Conservation (phyloP, 2,329 filamentous ascomycete species). For the Ophiostoma sp. region DNA sequence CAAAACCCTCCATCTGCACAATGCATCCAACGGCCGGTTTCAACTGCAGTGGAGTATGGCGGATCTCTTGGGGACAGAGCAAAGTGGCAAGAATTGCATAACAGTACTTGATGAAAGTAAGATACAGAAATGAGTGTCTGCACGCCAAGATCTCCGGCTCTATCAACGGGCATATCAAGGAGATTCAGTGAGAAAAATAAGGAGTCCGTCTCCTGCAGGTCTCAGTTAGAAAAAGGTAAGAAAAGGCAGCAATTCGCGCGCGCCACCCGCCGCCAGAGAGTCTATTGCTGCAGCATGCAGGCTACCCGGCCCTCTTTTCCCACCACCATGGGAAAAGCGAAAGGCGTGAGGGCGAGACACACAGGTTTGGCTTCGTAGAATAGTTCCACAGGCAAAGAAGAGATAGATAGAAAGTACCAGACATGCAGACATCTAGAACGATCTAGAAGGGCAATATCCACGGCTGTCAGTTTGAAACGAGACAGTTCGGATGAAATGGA, state of each 20-base stretch:
- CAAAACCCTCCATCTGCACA: background rate
- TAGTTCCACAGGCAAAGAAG: background rate
- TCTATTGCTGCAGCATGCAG: constrained; percentile 8
- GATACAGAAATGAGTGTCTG: background rate
- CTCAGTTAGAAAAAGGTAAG: background rate
- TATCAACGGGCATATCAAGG: background rate
- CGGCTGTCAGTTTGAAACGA: background rate
- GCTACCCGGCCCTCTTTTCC: constrained; percentile 4
- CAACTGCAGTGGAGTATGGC: background rate
- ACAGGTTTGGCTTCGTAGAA: background rate
- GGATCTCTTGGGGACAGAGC: background rate
- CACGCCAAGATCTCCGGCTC: background rate
- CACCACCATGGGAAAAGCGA: background rate
- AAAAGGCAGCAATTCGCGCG: constrained; percentile 11
- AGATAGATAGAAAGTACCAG: background rate
- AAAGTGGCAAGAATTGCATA: background rate
- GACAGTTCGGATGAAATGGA: constrained; percentile 4
- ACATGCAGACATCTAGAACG: background rate
- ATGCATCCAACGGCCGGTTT: constrained; percentile 10
- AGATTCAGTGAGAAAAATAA: background rate
- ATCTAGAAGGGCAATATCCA: background rate
- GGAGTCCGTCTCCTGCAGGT: constrained; percentile 7
- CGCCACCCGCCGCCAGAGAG: background rate
- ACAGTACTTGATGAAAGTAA: background rate
- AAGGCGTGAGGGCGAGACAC: background rate